Base-by-base conservation (phyloP, 1,284 basidiomycete species). In the Trametes polyzona region DNA sequence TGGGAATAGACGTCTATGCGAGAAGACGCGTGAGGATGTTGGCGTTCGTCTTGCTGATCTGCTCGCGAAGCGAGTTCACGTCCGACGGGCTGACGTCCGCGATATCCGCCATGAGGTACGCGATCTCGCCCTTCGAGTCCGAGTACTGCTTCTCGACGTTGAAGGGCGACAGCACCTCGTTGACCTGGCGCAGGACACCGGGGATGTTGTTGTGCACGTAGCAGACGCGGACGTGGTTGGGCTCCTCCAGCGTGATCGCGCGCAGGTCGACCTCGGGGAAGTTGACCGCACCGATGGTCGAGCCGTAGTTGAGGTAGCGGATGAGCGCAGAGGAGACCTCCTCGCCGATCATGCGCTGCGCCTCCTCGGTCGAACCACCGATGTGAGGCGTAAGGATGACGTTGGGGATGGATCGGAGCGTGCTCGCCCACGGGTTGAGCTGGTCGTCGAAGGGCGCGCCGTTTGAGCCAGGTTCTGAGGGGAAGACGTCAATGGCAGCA, bases 61-160 rank as follows among this genome's bases (percentile, higher is more conserved):
- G 80, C 64, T 91, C 88, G 76, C 88, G 92, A 47, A 99, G 83
- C 67, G 82, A 88, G 69, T 87, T 87, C 61, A 98, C 81, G 69
- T 98, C 94, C 57, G 81, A 79, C 62, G 88, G 84, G 68, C 89
- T 92, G 65, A 98, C 95, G 64, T 94, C 87, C 30, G 91, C 88
- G 66, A 99, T 96, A 76, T 99, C 96, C 17, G 95, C 95, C 86
- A 98, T 90, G 63, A 98, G 83, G 74, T 96, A 97, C 19, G 95
- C 96, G 52, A 96, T 81, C 64, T 96, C 95, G 65, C 94, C 95
- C 77, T 95, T 95, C 52, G 93, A 95, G 73, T 98, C 96, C 17
- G 96, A 95, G 76, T 91, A 97, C 76, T 99, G 97, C 81, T 99
- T 98, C 78, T 98, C 96, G 71, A 99, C 96, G 76, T 99, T 99